Evolutionary conservation across 345 rosid genomes (phyloP).

Genomic region (Xanthoceras sorbifolium): DNA sequence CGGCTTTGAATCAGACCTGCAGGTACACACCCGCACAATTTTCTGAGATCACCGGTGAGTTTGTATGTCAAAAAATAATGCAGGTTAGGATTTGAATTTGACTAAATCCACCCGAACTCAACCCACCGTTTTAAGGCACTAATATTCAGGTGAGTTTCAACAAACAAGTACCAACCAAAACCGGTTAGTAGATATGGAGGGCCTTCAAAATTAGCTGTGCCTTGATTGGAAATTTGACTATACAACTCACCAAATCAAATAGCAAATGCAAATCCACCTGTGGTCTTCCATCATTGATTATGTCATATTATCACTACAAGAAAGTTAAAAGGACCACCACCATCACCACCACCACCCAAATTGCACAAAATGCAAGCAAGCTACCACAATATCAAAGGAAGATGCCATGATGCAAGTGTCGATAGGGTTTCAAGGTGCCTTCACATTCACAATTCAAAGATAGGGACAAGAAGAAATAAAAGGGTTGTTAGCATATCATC

Average conservation of each 20-base stretch:
- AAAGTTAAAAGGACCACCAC: background rate
- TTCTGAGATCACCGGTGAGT: too few species aligned
- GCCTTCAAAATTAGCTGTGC: background rate
- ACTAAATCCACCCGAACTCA: too few species aligned
- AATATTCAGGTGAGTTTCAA: too few species aligned
- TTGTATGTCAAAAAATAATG: too few species aligned
- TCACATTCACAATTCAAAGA: constrained; percentile 16
- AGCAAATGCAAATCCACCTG: background rate
- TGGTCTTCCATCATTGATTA: background rate
- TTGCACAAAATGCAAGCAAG: background rate
- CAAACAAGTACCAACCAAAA: background rate
- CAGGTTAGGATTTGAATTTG: too few species aligned
- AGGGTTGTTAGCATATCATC: background rate
- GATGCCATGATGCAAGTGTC: background rate
- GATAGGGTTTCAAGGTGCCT: constrained; percentile 10
- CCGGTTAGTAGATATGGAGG: background rate
- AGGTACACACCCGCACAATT: too few species aligned
- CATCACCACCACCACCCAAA: background rate
- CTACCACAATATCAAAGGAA: background rate
- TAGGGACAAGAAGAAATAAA: background rate
- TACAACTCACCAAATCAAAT: too few species aligned
- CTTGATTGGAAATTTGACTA: too few species aligned
- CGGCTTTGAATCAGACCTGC: too few species aligned
- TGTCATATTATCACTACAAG: background rate
- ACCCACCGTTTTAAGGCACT: too few species aligned